Percentiles rank a stretch among this genome's conserved stretches.
Conservation (phyloP, 1,284 basidiomycete genomes). For the Veloporphyrellus conicus region DNA sequence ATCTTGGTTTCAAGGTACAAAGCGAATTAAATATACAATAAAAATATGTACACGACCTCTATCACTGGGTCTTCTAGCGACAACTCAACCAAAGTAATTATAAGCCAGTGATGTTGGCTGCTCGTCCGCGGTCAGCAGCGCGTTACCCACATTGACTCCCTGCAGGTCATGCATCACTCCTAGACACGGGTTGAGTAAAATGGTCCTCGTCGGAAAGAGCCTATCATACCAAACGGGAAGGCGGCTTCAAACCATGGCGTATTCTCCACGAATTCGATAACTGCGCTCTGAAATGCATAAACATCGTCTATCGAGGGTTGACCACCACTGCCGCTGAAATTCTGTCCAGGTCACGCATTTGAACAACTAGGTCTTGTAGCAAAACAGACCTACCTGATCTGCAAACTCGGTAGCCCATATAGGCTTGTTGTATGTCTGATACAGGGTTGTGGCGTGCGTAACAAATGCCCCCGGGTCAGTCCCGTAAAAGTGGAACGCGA, state of each 20-base stretch:
- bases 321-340: conserved; percentile 54
- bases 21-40: conserved; percentile 1
- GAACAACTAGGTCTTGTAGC: too few species aligned
- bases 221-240: conserved; percentile 60
- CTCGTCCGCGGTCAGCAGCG: conserved; percentile 44
- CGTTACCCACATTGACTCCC: conserved; percentile 63
- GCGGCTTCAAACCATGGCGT: conserved; percentile 55
- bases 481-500: conserved; percentile 65
- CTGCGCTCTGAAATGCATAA: conserved; percentile 53
- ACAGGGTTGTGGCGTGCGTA: conserved; percentile 48
- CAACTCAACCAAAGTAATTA: conserved; percentile 30
- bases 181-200: conserved; percentile 24
- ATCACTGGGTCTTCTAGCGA: too few species aligned
- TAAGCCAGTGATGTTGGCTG: conserved; percentile 52
- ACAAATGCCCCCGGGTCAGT: conserved; percentile 49
- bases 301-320: conserved; percentile 51
- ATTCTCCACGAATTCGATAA: conserved; percentile 54
- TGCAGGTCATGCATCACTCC: conserved; percentile 66
- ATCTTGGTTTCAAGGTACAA: conserved; percentile 6
- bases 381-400: conserved; percentile 47
- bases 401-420: conserved; percentile 72
- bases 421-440: conserved; percentile 47
- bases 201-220: not conserved
- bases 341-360: conserved; percentile 38
- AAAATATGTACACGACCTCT: too few species aligned